phyloP scores from a whole-genome alignment of 148 eudicot genomes.

The Chenopodium berlandieri region DNA sequence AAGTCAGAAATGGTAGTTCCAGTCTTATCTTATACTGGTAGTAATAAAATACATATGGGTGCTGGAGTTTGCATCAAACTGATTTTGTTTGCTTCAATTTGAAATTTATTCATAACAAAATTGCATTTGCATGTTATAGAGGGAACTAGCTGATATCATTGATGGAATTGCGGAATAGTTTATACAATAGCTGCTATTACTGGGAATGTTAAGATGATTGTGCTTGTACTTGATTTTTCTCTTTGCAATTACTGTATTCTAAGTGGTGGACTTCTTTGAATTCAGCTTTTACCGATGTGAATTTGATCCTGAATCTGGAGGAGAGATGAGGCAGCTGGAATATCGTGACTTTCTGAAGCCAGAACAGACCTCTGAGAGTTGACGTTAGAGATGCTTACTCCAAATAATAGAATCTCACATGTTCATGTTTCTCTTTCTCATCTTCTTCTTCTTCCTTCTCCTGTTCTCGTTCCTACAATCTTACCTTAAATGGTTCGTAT shows the following conservation, averaged over 20 bases:
- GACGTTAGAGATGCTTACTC: background rate
- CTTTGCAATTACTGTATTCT: background rate
- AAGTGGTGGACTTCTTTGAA: background rate
- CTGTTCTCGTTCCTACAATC: background rate
- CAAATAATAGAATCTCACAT: background rate
- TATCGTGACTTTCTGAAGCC: conserved; percentile 51
- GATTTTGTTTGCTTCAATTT: background rate
- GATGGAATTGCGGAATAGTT: too few species aligned
- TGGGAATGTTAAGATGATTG: background rate
- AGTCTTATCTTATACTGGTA: background rate
- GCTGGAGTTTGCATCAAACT: background rate
- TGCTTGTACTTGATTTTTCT: background rate
- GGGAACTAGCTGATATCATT: too few species aligned
- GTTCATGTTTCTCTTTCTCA: background rate
- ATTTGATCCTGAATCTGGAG: conserved; percentile 56
- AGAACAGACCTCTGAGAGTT: conserved; percentile 37
- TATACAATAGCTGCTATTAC: too few species aligned
- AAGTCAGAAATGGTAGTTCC: background rate
- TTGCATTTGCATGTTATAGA: too few species aligned
- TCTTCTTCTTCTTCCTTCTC: background rate
- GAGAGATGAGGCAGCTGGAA: conserved; percentile 66
- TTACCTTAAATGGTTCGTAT: background rate
- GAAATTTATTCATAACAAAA: background rate
- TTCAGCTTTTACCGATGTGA: conserved; percentile 72
- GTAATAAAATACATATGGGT: background rate